A percentile compares a stretch with the other conserved stretches of the same genome.
Conservation (phyloP, 208 protist species). For the Trypanosoma rangeli region DNA sequence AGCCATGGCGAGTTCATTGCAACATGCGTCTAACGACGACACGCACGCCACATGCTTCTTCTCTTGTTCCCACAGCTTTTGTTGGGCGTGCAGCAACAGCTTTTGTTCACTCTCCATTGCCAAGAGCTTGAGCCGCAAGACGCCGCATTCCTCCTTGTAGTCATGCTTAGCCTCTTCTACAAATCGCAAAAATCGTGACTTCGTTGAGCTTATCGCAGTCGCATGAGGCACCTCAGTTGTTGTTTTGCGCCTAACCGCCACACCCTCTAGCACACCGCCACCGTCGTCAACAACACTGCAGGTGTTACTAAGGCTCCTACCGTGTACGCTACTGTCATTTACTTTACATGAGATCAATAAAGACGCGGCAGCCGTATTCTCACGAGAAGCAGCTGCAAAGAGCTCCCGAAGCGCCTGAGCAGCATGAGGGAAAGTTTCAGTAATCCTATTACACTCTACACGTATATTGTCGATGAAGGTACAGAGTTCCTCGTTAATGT, state of each 20-base stretch:
- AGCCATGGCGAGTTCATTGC: not conserved
- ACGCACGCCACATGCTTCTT: conserved; percentile 22
- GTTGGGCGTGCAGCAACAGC: conserved; percentile 6
- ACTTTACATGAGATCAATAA: not conserved
- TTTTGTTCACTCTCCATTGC: conserved; percentile 14
- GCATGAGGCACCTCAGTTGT: not conserved
- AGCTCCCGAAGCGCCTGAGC: conserved; percentile 9
- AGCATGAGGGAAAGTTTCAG: conserved; percentile 19
- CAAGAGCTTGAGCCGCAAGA: conserved; percentile 23
- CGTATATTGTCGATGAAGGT: conserved; percentile 36
- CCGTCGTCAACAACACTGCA: not conserved
- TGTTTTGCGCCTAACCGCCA: conserved; percentile 3
- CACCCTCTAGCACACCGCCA: conserved; percentile 13
- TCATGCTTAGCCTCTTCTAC: conserved; percentile 27
- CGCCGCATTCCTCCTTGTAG: conserved; percentile 34
- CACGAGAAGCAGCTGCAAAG: not conserved
- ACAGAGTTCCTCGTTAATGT: conserved; percentile 33
- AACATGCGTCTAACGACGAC: not conserved
- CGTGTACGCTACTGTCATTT: not conserved
- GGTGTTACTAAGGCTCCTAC: not conserved
- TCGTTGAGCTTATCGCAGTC: not conserved
- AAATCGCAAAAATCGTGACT: conserved; percentile 17
- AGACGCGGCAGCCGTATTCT: not conserved
- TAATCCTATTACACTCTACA: conserved; percentile 30
- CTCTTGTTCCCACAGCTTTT: conserved; percentile 17